Percentiles rank a stretch among this genome's conserved stretches.
These are phyloP conservation scores for Nicotiana otophora DNA, from an alignment of 257 asterid species.

Conservation along the genomic window DNA sequence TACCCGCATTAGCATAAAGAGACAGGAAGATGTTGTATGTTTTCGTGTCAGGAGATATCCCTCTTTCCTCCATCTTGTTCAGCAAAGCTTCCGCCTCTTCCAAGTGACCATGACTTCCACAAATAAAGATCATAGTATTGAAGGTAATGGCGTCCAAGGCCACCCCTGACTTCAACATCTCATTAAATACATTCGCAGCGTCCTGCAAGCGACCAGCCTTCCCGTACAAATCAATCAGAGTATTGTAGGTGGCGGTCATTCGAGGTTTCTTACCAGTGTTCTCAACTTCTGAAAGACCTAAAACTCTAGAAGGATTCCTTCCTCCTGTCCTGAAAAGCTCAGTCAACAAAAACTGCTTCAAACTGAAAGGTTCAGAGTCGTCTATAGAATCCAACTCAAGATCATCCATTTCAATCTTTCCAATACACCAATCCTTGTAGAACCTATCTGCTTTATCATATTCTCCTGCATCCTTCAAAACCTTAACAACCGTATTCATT, in stretches of 20 bases:
- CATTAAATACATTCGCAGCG: conserved; percentile 70
- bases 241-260: conserved; percentile 73
- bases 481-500: conserved; percentile 78
- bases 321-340: conserved; percentile 85
- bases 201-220: conserved; percentile 81
- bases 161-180: conserved; percentile 78
- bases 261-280: conserved; percentile 40
- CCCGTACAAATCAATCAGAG: conserved; percentile 87
- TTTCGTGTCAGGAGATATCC: conserved; percentile 75
- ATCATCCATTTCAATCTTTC: conserved; percentile 64
- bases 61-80: conserved; percentile 69
- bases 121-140: conserved; percentile 78
- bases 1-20: conserved; percentile 52
- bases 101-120: conserved; percentile 73
- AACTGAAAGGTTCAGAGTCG: conserved; percentile 51
- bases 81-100: conserved; percentile 84
- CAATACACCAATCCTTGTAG: conserved; percentile 72
- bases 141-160: conserved; percentile 66
- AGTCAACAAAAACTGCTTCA: conserved; percentile 66
- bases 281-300: conserved; percentile 26
- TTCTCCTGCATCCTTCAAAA: conserved; percentile 77
- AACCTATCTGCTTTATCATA: conserved; percentile 65
- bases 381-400: conserved; percentile 56
- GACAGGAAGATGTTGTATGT: conserved; percentile 72
- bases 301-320: conserved; percentile 28